These are phyloP conservation scores for Articulospora tetracladia DNA, from an alignment of 495 filamentous ascomycete species.

Conservation along the genomic window DNA sequence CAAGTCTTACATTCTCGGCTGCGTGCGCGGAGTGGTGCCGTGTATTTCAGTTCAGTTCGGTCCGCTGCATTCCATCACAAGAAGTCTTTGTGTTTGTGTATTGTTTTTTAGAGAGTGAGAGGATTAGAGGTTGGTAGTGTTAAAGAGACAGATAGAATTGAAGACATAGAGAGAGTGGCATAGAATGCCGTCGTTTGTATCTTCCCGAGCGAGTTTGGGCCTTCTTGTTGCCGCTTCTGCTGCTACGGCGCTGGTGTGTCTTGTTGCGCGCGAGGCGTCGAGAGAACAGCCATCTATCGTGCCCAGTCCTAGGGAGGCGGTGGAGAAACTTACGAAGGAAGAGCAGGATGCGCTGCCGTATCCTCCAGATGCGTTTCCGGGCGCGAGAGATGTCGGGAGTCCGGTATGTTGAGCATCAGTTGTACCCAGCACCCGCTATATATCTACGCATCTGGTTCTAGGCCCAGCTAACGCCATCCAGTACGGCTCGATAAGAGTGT, in stretches of 20 bases:
- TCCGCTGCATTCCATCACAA: too few species aligned
- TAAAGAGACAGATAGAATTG: too few species aligned
- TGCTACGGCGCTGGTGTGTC: neutral
- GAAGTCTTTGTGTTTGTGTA: too few species aligned
- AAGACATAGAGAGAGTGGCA: too few species aligned
- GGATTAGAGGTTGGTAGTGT: too few species aligned
- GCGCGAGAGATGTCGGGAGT: slow-evolving; percentile 65
- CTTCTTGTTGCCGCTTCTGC: slow-evolving; percentile 14
- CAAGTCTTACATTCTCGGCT: too few species aligned
- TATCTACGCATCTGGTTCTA: neutral
- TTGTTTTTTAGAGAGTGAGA: too few species aligned
- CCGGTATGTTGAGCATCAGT: slow-evolving; percentile 36
- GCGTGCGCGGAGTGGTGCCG: too few species aligned
- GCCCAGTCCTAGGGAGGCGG: slow-evolving; percentile 26
- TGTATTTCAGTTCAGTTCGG: too few species aligned
- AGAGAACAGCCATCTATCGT: slow-evolving; percentile 5
- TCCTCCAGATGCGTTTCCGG: slow-evolving; percentile 71
- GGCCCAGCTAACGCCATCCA: slow-evolving; percentile 31
- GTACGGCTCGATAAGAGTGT: slow-evolving; percentile 77
- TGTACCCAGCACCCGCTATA: too few species aligned
- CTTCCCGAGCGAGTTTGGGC: neutral
- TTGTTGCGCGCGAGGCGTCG: neutral
- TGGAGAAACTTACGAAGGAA: slow-evolving; percentile 41
- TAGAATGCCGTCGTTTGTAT: neutral
- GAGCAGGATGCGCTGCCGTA: slow-evolving; percentile 57